Evolutionary conservation across 2,329 filamentous ascomycete genomes (phyloP), one percentile per base, ranked within the genome.

Genomic region (Venturiaceae sp.): DNA sequence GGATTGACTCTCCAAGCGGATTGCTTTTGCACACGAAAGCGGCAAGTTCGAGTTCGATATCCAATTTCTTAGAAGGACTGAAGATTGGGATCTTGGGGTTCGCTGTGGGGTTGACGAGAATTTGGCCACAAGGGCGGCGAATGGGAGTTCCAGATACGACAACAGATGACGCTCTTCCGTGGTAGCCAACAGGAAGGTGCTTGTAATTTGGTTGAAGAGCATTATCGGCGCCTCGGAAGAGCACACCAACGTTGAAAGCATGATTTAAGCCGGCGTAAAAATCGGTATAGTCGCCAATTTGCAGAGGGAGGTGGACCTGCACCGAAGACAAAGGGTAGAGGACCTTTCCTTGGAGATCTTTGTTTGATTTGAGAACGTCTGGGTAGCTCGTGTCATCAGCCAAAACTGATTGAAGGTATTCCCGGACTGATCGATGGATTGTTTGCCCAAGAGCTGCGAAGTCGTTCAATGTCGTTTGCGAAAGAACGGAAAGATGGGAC

Each of bases 361-460:
- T 68, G 66, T 91, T 87, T 59, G 84, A 78, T 65, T 82, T 83
- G 28, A 92, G 74, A 1, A 88, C 68, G 9, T 81, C 74, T 0
- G 85, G 80, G 63, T 11, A 39, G 66, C 90, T 87, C 59, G 84
- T 78, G 65, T 82, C 82, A 11, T 39, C 36, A 11, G 11, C 75
- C 60, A 92, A 80, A 28, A 92, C 74, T 28, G 80, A 80, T 68
- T 89, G 87, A 32, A 94, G 77, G 65, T 84, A 84, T 61, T 79
- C 77, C 50, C 88, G 80, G 21, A 91, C 85, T 19, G 83, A 76
- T 16, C 80, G 76, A 69, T 91, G 87, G 9, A 86, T 75, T 0
- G 82, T 78, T 50, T 85, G 79, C 1, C 88, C 88, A 1, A 92
- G 76, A 0, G 82, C 82, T 2, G 89, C 89, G 64, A 92, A 92